These are phyloP conservation scores for Emericellopsis terricola DNA, from an alignment of 495 filamentous ascomycete species.

Conservation along the genomic window DNA sequence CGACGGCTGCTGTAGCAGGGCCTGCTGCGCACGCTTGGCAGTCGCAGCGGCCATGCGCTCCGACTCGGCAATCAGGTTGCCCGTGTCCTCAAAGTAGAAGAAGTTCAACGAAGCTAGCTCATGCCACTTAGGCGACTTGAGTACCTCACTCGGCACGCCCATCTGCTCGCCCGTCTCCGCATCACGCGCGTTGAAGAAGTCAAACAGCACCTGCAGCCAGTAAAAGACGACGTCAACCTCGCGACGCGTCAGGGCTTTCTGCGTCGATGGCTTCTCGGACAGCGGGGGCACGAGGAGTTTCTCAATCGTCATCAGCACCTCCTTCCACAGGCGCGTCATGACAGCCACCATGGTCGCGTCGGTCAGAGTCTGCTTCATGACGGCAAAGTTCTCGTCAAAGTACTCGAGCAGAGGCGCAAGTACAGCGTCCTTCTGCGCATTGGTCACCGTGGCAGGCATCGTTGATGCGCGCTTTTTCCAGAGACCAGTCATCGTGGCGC, in stretches of 20 bases:
- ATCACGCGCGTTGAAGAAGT: constrained; percentile 89
- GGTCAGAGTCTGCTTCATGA: constrained; percentile 93
- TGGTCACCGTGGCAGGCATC: constrained; percentile 34
- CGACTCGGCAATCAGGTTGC: constrained; percentile 77
- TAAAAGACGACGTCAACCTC: constrained; percentile 91
- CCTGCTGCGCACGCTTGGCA: constrained; percentile 57
- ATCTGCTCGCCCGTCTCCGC: constrained; percentile 63
- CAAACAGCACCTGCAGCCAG: constrained; percentile 83
- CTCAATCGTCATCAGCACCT: constrained; percentile 84
- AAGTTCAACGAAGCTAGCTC: constrained; percentile 91
- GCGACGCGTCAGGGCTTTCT: constrained; percentile 69
- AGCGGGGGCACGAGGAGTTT: constrained; percentile 80
- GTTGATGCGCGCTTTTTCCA: constrained; percentile 42
- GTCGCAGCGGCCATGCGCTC: constrained; percentile 89
- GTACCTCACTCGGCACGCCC: constrained; percentile 75
- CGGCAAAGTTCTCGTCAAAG: constrained; percentile 97
- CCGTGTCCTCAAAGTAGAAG: constrained; percentile 92
- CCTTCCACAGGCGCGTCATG: constrained; percentile 97
- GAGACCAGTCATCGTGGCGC: constrained; percentile 64
- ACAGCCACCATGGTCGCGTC: constrained; percentile 87
- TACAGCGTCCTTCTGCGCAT: constrained; percentile 45
- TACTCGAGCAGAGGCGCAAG: constrained; percentile 85
- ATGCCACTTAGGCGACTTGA: constrained; percentile 95
- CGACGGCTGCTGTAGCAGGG: constrained; percentile 15
- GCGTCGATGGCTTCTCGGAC: constrained; percentile 84